Percentiles rank a stretch among this genome's conserved stretches.
These are phyloP conservation scores for Hamigera avellanea DNA, from an alignment of 495 filamentous ascomycete species.

Conservation along the genomic window DNA sequence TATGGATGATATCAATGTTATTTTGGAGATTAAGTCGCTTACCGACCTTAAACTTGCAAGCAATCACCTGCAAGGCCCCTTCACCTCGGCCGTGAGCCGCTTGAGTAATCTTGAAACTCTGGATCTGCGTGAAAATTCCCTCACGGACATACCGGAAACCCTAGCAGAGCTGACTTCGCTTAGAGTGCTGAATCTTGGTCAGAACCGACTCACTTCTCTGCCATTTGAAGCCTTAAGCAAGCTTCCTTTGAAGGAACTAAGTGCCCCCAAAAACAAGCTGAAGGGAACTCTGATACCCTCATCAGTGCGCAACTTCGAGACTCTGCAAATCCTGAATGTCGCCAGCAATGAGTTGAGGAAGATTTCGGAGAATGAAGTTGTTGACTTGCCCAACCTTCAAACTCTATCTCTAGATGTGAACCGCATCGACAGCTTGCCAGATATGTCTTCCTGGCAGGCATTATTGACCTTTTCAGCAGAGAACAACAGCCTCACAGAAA, in stretches of 20 bases:
- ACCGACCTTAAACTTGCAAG: slow-evolving; percentile 73
- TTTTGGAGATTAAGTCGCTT: slow-evolving; percentile 57
- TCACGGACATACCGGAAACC: slow-evolving; percentile 63
- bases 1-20: slow-evolving; percentile 56
- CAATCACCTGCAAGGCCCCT: slow-evolving; percentile 57
- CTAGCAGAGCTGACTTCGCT: slow-evolving; percentile 53
- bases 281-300: slow-evolving; percentile 56
- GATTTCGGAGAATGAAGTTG: slow-evolving; percentile 32
- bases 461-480: slow-evolving; percentile 64
- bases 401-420: slow-evolving; percentile 67
- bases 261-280: slow-evolving; percentile 69
- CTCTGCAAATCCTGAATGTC: slow-evolving; percentile 64
- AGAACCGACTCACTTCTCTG: slow-evolving; percentile 60
- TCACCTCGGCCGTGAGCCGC: slow-evolving; percentile 44
- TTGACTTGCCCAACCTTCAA: slow-evolving; percentile 62
- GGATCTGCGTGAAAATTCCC: slow-evolving; percentile 69
- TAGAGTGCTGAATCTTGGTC: slow-evolving; percentile 61
- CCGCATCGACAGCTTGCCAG: slow-evolving; percentile 57
- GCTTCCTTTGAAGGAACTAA: slow-evolving; percentile 62
- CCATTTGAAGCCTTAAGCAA: slow-evolving; percentile 55
- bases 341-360: slow-evolving; percentile 59
- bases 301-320: slow-evolving; percentile 41
- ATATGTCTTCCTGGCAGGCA: slow-evolving; percentile 57
- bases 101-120: slow-evolving; percentile 63
- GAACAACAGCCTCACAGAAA: slow-evolving; percentile 61